These are phyloP conservation scores for Anastatica hierochuntica DNA, from an alignment of 345 rosid genomes.

Conservation along the genomic window DNA sequence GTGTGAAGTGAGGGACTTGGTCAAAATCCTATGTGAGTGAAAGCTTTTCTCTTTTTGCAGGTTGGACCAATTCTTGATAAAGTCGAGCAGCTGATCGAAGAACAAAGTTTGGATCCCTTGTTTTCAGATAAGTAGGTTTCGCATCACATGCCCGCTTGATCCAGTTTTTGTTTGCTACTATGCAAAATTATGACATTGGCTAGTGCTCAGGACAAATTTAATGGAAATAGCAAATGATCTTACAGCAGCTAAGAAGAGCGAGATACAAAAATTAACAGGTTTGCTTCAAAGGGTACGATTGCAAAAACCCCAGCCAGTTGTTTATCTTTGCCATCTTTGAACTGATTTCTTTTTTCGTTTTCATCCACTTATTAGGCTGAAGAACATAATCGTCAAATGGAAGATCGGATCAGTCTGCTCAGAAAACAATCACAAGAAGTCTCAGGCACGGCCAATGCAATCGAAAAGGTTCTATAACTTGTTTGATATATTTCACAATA, in stretches of 20 bases:
- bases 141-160: background rate
- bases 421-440: constrained; percentile 30
- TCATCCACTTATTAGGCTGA: constrained; percentile 38
- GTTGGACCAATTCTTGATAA: constrained; percentile 57
- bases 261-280: constrained; percentile 41
- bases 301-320: background rate
- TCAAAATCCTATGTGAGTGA: background rate
- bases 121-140: constrained; percentile 53
- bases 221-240: constrained; percentile 39
- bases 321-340: background rate
- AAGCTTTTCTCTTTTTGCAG: constrained; percentile 24
- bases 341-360: background rate
- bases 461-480: constrained; percentile 33
- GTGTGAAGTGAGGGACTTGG: background rate
- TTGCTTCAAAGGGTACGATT: constrained; percentile 41
- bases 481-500: background rate
- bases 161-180: background rate
- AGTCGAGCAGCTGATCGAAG: constrained; percentile 67
- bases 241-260: constrained; percentile 42
- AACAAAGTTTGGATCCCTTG: constrained; percentile 58
- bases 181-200: background rate
- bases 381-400: constrained; percentile 38
- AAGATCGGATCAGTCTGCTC: constrained; percentile 37
- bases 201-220: constrained; percentile 48
- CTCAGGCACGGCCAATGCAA: constrained; percentile 25